Conservation (phyloP, 1,139 yeast species). For the Hyphopichia khmerensis region DNA sequence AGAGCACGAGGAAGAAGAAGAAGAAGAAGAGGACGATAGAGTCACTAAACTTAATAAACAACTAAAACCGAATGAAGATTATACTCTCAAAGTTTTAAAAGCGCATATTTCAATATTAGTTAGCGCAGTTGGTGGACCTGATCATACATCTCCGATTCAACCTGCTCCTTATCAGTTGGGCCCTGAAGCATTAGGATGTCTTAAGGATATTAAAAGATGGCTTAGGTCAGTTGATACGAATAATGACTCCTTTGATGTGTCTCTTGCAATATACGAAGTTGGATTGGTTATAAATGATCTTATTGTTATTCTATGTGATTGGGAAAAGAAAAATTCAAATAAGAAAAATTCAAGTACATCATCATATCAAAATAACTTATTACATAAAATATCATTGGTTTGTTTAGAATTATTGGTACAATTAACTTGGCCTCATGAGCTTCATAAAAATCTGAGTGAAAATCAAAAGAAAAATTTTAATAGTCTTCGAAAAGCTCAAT, state of each 20-base stretch:
- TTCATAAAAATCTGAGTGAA: constrained; percentile 46
- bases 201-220: constrained; percentile 88
- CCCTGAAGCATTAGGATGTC: constrained; percentile 85
- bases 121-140: constrained; percentile 82
- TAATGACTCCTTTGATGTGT: constrained; percentile 70
- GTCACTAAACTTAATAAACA: constrained; percentile 26
- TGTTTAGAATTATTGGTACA: constrained; percentile 79
- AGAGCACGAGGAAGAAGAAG: constrained; percentile 16
- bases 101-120: constrained; percentile 73
- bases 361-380: constrained; percentile 21
- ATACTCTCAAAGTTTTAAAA: constrained; percentile 47
- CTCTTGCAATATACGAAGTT: constrained; percentile 82
- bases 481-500: constrained; percentile 64
- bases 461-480: constrained; percentile 59
- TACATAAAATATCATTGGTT: constrained; percentile 63
- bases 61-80: constrained; percentile 37
- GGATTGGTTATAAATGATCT: constrained; percentile 74
- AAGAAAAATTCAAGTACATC: constrained; percentile 26
- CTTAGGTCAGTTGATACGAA: constrained; percentile 78
- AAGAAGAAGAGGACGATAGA: constrained; percentile 23
- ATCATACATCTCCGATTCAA: constrained; percentile 44
- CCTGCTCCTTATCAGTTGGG: constrained; percentile 73
- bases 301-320: constrained; percentile 69
- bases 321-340: constrained; percentile 50
- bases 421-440: constrained; percentile 79